Percentiles rank a stretch among this genome's conserved stretches.
Conservation (phyloP, 495 filamentous ascomycete genomes). For the Friedmanniomyces endolithicus region DNA sequence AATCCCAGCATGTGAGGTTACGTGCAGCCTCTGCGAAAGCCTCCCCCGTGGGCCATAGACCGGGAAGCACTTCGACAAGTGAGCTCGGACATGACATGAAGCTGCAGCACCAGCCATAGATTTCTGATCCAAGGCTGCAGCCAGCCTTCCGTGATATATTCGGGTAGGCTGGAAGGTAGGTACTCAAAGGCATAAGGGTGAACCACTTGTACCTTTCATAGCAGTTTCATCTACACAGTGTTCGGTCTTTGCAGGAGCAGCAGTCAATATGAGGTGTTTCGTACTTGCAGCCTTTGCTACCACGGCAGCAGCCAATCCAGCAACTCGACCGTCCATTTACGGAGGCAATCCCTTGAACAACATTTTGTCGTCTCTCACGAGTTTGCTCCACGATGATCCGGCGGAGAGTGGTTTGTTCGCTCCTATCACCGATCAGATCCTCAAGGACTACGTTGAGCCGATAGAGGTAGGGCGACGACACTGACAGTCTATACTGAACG, state of each 20-base stretch:
- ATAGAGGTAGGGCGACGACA: not conserved
- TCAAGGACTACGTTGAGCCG: slow-evolving; percentile 8
- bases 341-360: not conserved
- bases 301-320: not conserved
- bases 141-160: not conserved
- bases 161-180: not conserved
- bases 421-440: slow-evolving; percentile 6
- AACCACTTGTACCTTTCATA: not conserved
- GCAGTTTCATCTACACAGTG: not conserved
- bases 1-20: not conserved
- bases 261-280: not conserved
- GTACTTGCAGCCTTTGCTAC: not conserved
- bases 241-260: not conserved
- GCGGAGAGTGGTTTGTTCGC: slow-evolving; percentile 3
- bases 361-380: not conserved
- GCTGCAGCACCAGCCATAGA: not conserved
- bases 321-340: not conserved
- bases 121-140: too few species aligned
- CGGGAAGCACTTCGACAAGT: too few species aligned
- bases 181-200: not conserved
- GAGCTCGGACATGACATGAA: not conserved
- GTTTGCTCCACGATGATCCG: not conserved
- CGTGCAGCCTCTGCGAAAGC: not conserved
- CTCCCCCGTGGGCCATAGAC: not conserved
- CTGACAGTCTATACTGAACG: not conserved